Evolutionary conservation across 106 monocot species (phyloP).

Genomic region (Allium cepa): DNA sequence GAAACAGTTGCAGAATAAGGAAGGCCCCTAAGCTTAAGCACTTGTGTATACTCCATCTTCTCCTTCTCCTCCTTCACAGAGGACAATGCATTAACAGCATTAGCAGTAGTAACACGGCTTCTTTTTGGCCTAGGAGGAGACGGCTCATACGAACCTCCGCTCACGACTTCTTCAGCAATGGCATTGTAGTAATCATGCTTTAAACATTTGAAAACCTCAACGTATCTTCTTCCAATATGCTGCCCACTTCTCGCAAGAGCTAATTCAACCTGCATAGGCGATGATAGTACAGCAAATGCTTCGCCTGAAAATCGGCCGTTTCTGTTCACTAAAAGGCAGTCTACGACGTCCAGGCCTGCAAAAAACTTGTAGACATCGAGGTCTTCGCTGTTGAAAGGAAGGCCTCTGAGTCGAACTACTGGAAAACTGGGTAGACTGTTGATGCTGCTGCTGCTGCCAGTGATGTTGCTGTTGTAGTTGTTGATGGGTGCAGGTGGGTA

Average conservation of each 20-base stretch:
- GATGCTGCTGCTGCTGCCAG: not conserved
- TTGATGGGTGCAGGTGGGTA: not conserved
- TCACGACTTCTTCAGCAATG: constrained; percentile 64
- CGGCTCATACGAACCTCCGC: constrained; percentile 5
- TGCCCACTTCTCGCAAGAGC: constrained; percentile 69
- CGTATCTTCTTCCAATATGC: constrained; percentile 78
- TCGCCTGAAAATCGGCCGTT: constrained; percentile 78
- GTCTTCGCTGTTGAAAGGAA: constrained; percentile 69
- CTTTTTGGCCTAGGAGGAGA: constrained; percentile 37
- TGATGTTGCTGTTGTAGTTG: not conserved
- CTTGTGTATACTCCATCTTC: constrained; percentile 58
- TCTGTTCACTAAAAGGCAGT: constrained; percentile 60
- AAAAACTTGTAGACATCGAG: constrained; percentile 69
- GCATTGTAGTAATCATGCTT: constrained; percentile 90
- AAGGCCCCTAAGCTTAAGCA: constrained; percentile 89
- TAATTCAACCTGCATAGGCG: constrained; percentile 60
- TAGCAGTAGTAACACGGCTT: not conserved
- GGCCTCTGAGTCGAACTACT: constrained; percentile 53
- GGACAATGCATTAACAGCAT: not conserved
- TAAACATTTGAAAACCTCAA: constrained; percentile 84
- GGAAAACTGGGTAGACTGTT: constrained; percentile 29
- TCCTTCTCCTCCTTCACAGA: constrained; percentile 28
- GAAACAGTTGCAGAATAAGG: constrained; percentile 60
- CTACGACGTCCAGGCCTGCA: constrained; percentile 59
- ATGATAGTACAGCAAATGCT: constrained; percentile 61